These are phyloP conservation scores for Phoma sp. DNA, from an alignment of 2,329 filamentous ascomycete species.

Conservation along the genomic window DNA sequence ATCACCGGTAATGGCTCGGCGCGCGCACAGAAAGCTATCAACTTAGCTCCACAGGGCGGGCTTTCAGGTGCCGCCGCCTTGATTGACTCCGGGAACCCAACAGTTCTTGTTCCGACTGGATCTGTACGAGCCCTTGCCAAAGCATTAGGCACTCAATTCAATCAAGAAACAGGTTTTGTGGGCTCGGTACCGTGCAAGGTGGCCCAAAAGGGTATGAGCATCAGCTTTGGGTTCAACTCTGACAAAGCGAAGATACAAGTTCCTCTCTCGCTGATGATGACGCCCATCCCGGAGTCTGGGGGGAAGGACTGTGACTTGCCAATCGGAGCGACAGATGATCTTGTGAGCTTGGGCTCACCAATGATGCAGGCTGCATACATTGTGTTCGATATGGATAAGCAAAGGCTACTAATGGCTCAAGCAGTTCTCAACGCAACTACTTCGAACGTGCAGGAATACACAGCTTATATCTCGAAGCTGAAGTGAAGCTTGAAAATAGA, in stretches of 20 bases:
- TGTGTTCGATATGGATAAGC: conserved; percentile 1
- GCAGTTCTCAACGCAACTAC: neutral
- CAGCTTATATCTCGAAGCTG: too few species aligned
- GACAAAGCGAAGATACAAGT: neutral
- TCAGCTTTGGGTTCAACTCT: neutral
- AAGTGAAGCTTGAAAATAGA: too few species aligned
- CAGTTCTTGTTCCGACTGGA: neutral
- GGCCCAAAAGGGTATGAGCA: neutral
- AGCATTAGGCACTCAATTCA: neutral
- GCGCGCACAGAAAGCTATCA: neutral
- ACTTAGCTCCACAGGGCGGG: neutral
- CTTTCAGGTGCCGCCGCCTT: neutral
- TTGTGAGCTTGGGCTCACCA: neutral
- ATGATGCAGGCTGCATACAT: neutral
- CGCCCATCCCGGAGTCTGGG: neutral
- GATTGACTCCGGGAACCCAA: neutral
- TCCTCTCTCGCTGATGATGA: conserved; percentile 1
- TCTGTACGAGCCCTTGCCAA: neutral
- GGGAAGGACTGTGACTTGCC: neutral
- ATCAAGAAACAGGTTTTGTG: neutral
- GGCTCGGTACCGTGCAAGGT: neutral
- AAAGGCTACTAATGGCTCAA: neutral
- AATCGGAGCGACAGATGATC: neutral
- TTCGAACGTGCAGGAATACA: neutral
- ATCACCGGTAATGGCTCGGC: neutral